phyloP scores from a whole-genome alignment of 2,329 filamentous ascomycete species.

The Fusarium citri region DNA sequence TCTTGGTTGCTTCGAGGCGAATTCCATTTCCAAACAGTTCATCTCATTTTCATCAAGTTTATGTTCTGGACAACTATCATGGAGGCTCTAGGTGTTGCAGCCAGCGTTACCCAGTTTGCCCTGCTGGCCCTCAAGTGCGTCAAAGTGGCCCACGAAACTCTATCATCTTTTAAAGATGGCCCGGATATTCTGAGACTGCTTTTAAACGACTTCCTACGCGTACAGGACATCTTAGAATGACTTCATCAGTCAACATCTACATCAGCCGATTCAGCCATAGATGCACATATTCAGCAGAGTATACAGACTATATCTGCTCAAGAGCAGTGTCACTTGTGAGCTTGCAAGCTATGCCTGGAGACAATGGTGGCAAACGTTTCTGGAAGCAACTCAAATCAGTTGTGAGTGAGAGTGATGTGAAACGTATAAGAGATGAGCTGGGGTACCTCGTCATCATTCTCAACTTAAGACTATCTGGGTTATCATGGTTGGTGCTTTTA shows the following conservation, averaged over 20 bases:
- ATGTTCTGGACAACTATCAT: not conserved
- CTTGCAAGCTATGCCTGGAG: not conserved
- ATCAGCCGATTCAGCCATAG: not conserved
- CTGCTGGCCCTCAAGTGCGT: not conserved
- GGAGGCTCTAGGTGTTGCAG: not conserved
- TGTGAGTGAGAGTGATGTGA: slow-evolving; percentile 8
- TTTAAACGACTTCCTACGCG: not conserved
- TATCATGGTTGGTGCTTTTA: not conserved
- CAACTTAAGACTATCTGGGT: not conserved
- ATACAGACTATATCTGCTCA: not conserved
- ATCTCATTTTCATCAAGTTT: not conserved
- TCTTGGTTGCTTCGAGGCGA: not conserved
- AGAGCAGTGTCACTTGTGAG: not conserved
- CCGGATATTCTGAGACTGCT: not conserved
- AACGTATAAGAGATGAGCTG: not conserved
- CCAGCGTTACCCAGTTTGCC: not conserved
- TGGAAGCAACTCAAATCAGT: slow-evolving; percentile 19
- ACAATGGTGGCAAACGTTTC: not conserved
- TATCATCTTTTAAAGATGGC: not conserved
- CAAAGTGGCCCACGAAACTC: not conserved
- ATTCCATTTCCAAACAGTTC: not conserved
- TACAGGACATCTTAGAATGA: not conserved
- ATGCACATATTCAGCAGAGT: not conserved
- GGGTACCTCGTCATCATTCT: not conserved
- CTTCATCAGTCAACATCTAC: not conserved